Conservation (phyloP, 257 asterid genomes). For the Eustoma russellianum region DNA sequence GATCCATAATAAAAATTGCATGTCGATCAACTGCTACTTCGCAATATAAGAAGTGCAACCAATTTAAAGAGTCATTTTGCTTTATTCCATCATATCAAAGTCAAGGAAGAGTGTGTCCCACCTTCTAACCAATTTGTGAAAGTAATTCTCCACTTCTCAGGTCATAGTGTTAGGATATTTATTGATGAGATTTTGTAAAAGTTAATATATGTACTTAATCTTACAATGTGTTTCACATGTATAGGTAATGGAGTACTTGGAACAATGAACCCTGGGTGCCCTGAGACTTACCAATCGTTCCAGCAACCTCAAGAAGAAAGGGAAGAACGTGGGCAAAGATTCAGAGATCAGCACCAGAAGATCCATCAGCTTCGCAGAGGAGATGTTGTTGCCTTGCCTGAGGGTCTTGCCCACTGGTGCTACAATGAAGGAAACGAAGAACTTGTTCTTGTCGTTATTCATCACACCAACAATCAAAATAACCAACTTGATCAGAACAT, state of each 20-base stretch:
- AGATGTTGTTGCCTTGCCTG: slow-evolving; percentile 44
- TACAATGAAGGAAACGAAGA: slow-evolving; percentile 43
- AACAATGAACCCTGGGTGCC: slow-evolving; percentile 13
- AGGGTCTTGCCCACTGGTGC: slow-evolving; percentile 43
- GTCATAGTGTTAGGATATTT: not conserved
- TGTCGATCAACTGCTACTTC: no score
- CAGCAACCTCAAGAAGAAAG: not conserved
- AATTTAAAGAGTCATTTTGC: no score
- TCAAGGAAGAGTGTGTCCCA: no score
- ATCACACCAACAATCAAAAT: slow-evolving; percentile 34
- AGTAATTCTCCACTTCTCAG: not conserved
- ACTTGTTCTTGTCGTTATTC: slow-evolving; percentile 39
- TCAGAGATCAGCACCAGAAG: slow-evolving; percentile 41
- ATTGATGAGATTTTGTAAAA: no score
- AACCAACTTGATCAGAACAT: slow-evolving; percentile 52
- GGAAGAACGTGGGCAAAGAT: not conserved
- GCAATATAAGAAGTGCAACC: no score
- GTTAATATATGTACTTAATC: no score
- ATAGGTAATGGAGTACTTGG: slow-evolving; percentile 15
- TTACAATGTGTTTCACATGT: no score
- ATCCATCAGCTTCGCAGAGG: slow-evolving; percentile 30
- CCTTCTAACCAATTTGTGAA: no score
- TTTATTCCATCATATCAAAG: no score
- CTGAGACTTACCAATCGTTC: slow-evolving; percentile 15
- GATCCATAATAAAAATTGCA: no score